Evolutionary conservation across 2,329 filamentous ascomycete genomes (phyloP).

Genomic region (Microascus cirrosus): DNA sequence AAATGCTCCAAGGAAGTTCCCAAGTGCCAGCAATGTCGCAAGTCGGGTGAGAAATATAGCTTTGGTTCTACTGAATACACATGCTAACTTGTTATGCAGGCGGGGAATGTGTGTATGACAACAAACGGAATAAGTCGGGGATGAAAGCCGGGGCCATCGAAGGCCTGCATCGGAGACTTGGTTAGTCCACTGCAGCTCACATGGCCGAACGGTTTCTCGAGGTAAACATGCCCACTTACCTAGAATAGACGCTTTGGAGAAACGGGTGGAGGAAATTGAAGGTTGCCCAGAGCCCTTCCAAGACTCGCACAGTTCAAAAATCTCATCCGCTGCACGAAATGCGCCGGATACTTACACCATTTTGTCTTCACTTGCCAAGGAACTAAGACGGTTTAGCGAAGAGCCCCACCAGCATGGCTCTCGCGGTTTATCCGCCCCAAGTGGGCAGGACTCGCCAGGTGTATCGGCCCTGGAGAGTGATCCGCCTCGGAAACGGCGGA

Average conservation of each 20-base stretch:
- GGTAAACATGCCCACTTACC: neutral
- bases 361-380: neutral
- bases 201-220: neutral
- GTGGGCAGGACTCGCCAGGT: neutral
- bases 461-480: neutral
- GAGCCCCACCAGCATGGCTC: neutral
- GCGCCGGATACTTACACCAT: neutral
- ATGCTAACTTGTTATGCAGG: neutral
- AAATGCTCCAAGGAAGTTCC: neutral
- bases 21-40: neutral
- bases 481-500: neutral
- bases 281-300: neutral
- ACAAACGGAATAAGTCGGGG: constrained; percentile 21
- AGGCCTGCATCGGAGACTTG: constrained; percentile 19
- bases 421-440: neutral
- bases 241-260: neutral
- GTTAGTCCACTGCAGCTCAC: constrained; percentile 8
- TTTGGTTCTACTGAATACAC: neutral
- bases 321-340: neutral
- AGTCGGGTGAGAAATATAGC: neutral
- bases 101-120: constrained; percentile 17
- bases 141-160: constrained; percentile 25
- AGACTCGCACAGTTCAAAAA: neutral
- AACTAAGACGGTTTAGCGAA: neutral
- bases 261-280: neutral